A percentile compares a stretch with the other conserved stretches of the same genome.
phyloP scores from a whole-genome alignment of 164 flowering plant species.

The Magnolia kwangsiensis region DNA sequence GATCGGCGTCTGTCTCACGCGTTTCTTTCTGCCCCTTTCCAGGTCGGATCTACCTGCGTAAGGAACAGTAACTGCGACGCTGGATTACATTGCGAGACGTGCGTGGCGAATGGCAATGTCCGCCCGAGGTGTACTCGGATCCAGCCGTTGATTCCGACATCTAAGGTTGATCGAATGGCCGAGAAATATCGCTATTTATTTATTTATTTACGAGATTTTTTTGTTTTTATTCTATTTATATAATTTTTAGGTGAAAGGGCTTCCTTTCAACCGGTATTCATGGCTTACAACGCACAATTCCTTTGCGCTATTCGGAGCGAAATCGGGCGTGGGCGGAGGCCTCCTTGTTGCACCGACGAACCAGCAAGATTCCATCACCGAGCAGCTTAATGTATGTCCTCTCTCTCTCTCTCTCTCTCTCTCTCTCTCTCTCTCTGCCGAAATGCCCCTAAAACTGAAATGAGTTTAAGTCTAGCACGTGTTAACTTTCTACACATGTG shows the following conservation, averaged over 20 bases:
- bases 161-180: constrained; percentile 63
- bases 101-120: constrained; percentile 53
- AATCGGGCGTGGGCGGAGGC: constrained; percentile 48
- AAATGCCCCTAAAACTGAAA: background rate
- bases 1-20: background rate
- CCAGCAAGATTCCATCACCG: constrained; percentile 78
- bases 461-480: background rate
- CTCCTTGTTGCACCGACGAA: constrained; percentile 53
- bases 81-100: constrained; percentile 82
- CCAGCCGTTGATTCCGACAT: constrained; percentile 51
- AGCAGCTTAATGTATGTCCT: constrained; percentile 65
- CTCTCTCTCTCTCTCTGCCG: background rate
- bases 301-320: constrained; percentile 53
- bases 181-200: constrained; percentile 26
- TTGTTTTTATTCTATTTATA: constrained; percentile 1
- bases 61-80: constrained; percentile 49
- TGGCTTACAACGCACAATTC: constrained; percentile 96
- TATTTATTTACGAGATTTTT: background rate
- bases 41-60: constrained; percentile 63
- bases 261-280: constrained; percentile 78
- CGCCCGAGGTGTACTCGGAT: constrained; percentile 75
- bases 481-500: background rate
- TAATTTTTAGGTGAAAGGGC: constrained; percentile 45
- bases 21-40: background rate
- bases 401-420: background rate